Evolutionary conservation across 352 stramenopile species (phyloP).

Genomic region (Phytophthora pisi): DNA sequence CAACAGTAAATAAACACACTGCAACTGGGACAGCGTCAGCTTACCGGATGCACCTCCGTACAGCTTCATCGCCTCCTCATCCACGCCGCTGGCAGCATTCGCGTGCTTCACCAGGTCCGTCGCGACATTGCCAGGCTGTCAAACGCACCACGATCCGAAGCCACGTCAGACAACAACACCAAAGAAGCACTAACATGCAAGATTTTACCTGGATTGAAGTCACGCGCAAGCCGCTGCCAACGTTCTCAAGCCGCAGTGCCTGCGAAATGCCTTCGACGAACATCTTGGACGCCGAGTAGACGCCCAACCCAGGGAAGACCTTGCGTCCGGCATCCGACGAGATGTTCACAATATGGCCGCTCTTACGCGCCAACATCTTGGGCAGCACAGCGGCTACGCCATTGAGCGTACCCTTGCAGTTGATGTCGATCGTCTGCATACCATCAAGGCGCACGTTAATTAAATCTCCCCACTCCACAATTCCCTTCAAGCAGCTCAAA

Average conservation of each 20-base stretch:
- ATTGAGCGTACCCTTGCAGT: conserved; percentile 93
- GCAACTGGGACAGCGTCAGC: conserved; percentile 2
- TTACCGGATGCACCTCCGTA: conserved; percentile 61
- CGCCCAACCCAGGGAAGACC: conserved; percentile 81
- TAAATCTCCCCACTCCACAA: neutral
- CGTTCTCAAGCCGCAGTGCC: conserved; percentile 82
- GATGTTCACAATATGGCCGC: conserved; percentile 87
- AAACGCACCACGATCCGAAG: neutral
- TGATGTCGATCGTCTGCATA: conserved; percentile 90
- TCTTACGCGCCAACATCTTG: conserved; percentile 77
- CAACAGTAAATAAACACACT: conserved; percentile 19
- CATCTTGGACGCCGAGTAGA: conserved; percentile 92
- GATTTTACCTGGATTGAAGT: conserved; percentile 76
- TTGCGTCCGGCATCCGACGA: conserved; percentile 86
- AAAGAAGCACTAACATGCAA: neutral
- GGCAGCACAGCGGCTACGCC: conserved; percentile 78
- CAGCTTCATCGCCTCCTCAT: conserved; percentile 83
- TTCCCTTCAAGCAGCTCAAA: neutral
- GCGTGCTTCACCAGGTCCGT: conserved; percentile 91
- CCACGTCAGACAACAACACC: conserved; percentile 7
- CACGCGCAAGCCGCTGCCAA: conserved; percentile 86
- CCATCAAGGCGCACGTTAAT: neutral
- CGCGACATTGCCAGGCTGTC: conserved; percentile 87
- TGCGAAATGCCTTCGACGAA: conserved; percentile 93
- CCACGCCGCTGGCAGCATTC: conserved; percentile 64